phyloP scores from a whole-genome alignment of 2,329 filamentous ascomycete species.

The Rhynchosporium secalis region DNA sequence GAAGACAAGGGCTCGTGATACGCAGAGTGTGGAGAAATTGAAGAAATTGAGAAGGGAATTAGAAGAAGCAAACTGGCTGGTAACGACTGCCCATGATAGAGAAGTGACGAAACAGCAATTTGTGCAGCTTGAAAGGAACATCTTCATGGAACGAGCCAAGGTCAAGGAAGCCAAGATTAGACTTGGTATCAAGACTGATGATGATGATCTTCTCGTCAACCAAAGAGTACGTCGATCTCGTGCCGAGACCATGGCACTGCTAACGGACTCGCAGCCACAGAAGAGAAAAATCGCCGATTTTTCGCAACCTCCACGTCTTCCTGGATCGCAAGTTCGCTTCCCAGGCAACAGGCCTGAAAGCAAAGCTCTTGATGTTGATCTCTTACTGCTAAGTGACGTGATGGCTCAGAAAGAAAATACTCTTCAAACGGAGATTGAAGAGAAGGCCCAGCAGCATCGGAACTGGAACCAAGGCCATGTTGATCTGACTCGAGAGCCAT shows the following conservation, averaged over 20 bases:
- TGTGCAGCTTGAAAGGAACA: slow-evolving; percentile 69
- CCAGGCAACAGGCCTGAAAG: slow-evolving; percentile 66
- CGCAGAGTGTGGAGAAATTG: slow-evolving; percentile 90
- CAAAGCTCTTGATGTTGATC: slow-evolving; percentile 73
- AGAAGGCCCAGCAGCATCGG: slow-evolving; percentile 82
- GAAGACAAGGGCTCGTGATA: slow-evolving; percentile 91
- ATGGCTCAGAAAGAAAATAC: slow-evolving; percentile 79
- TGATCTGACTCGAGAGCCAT: slow-evolving; percentile 81
- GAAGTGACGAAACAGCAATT: slow-evolving; percentile 78
- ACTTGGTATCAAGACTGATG: slow-evolving; percentile 85
- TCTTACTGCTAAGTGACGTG: slow-evolving; percentile 74
- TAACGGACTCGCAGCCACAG: slow-evolving; percentile 53
- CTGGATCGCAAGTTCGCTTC: slow-evolving; percentile 66
- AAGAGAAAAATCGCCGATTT: slow-evolving; percentile 68
- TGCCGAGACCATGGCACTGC: slow-evolving; percentile 31
- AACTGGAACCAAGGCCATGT: slow-evolving; percentile 90
- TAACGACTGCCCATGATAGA: slow-evolving; percentile 75
- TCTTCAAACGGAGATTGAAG: slow-evolving; percentile 79
- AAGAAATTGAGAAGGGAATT: slow-evolving; percentile 88
- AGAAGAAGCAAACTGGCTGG: slow-evolving; percentile 81
- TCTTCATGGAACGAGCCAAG: slow-evolving; percentile 80
- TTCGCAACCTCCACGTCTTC: slow-evolving; percentile 56
- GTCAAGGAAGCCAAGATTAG: slow-evolving; percentile 88
- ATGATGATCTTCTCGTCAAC: slow-evolving; percentile 91
- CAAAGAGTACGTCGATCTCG: slow-evolving; percentile 69